Conservation (phyloP, 495 filamentous ascomycete genomes). For the Hypoxylon lienhwacheense region DNA sequence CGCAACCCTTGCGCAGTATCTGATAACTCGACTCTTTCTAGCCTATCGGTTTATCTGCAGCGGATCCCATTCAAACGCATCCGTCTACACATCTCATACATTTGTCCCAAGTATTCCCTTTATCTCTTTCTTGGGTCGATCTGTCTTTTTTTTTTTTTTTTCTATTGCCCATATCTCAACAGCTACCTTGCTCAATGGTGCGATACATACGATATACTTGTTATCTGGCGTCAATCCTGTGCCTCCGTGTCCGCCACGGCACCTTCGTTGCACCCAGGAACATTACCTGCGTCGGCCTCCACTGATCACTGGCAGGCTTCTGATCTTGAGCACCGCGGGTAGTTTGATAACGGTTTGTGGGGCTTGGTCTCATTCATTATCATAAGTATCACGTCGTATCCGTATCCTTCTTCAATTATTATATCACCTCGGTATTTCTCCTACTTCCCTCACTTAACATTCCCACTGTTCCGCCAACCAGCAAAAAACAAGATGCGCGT, state of each 20-base stretch:
- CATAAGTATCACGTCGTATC: conserved; percentile 18
- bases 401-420: conserved; percentile 20
- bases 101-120: conserved; percentile 16
- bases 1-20: conserved; percentile 32
- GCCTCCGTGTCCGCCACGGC: conserved; percentile 12
- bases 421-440: conserved; percentile 21
- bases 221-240: conserved; percentile 19
- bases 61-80: conserved; percentile 27
- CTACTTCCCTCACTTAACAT: conserved; percentile 7
- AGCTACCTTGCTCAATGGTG: conserved; percentile 12
- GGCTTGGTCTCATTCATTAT: conserved; percentile 22
- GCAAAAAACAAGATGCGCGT: conserved; percentile 4
- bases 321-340: conserved; percentile 23
- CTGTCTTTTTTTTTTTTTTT: conserved; percentile 26
- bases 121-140: conserved; percentile 14
- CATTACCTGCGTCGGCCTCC: conserved; percentile 13
- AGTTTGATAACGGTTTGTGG: conserved; percentile 31
- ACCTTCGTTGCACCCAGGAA: conserved; percentile 11
- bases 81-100: conserved; percentile 26
- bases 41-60: conserved; percentile 39
- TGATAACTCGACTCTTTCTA: conserved; percentile 32
- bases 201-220: conserved; percentile 31
- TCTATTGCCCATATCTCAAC: conserved; percentile 17
- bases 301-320: conserved; percentile 15
- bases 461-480: conserved; percentile 1